These are phyloP conservation scores for Aspergillus clavatus DNA, from an alignment of 2,329 filamentous ascomycete species.

Conservation along the genomic window DNA sequence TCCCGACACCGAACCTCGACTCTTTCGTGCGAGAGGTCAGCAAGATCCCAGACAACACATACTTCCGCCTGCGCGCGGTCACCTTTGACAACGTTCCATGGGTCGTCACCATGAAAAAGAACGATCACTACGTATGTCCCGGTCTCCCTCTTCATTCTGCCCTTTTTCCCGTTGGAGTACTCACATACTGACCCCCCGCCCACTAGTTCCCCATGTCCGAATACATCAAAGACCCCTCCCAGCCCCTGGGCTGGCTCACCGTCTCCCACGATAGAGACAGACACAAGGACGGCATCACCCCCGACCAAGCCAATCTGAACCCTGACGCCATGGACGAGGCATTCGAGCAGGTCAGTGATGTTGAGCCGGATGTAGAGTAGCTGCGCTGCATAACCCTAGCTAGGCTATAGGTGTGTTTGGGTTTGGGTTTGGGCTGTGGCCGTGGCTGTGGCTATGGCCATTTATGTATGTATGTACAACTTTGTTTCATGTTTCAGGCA, in stretches of 20 bases:
- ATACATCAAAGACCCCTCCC: slow-evolving; percentile 54
- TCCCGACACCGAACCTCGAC: slow-evolving; percentile 75
- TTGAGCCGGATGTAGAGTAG: slow-evolving; percentile 30
- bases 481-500: too few relatives aligned
- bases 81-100: slow-evolving; percentile 98
- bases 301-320: slow-evolving; percentile 41
- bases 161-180: too few relatives aligned
- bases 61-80: slow-evolving; percentile 95
- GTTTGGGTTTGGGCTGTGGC: not conserved
- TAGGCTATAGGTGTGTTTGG: not conserved
- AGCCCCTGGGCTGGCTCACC: slow-evolving; percentile 54
- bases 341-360: slow-evolving; percentile 32
- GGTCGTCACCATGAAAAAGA: slow-evolving; percentile 99
- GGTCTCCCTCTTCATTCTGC: not conserved
- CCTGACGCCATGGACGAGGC: slow-evolving; percentile 46
- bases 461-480: too few relatives aligned
- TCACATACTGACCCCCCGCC: too few relatives aligned
- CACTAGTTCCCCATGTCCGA: slow-evolving; percentile 60
- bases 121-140: slow-evolving; percentile 74
- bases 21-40: slow-evolving; percentile 75
- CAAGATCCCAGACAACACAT: slow-evolving; percentile 92
- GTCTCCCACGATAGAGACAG: slow-evolving; percentile 50
- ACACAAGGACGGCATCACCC: slow-evolving; percentile 28
- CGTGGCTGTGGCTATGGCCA: too few relatives aligned
- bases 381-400: not conserved